Evolutionary conservation across 2,329 filamentous ascomycete species (phyloP), one percentile per base, ranked within the genome.

Genomic region (Diaporthe vexans): DNA sequence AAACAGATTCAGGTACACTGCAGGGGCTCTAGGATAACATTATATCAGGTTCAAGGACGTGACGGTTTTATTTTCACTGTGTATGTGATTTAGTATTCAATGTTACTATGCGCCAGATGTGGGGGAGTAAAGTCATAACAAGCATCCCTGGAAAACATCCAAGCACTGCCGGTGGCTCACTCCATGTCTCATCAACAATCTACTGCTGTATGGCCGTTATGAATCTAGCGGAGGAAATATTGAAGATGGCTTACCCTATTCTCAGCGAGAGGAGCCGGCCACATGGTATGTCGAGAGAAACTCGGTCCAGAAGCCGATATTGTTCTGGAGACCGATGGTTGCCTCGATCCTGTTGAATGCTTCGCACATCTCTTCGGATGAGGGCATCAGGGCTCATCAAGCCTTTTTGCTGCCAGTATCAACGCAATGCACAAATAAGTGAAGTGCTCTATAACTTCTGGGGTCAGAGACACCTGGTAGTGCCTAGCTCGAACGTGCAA

Each of bases 401-500:
- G 26, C 1, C 43, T 43, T 1, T 52, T 71, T 1, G 56, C 69
- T 19, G 56, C 21, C 8, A 17, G 24, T 8, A 61, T 40, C n/a
- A 59, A 37, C 13, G 56, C 68, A 11, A 71, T 21, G 11, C 40
- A 48, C 1, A 71, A 37, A 8, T 43, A 40, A 6, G 37, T 11
- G 26, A 57, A 59, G 3, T 40, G 21, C 1, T 56, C 40, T 17
- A 59, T 26, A 1, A 59, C 40, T 19, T 46, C 29, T 7, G 21
- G 15, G 5, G 59, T 40, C 26, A 59, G 24, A 21, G 68, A 51
- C 2, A 29, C 13, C 24, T 71, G 68, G 43, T 59, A 71, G 56
- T 71, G 54, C 7, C 68, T 24, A 26, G 52, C 68, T 59, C 68
- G 56, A 71, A 59, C 1, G 68, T 71, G 24, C 51, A 71, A 2